Base-by-base conservation (phyloP, 2,329 filamentous ascomycete species). In the Talaromyces sp. region DNA sequence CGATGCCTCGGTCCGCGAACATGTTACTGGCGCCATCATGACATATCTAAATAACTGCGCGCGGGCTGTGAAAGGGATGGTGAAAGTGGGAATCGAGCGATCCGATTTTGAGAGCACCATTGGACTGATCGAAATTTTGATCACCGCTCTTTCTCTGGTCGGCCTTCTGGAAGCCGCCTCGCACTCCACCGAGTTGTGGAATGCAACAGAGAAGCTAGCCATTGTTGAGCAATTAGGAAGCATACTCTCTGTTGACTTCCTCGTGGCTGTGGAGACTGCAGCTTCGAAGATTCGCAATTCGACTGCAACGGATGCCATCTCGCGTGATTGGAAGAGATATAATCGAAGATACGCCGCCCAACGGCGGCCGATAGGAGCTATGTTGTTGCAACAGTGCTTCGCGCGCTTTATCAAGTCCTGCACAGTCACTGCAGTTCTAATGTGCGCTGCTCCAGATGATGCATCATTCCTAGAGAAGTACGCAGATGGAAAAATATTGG, bases 251-350 rank as follows among this genome's bases (percentile, higher is more conserved):
- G 93, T 97, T 72, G 84, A 87, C 7, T 97, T 96, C 74, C 84
- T 97, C 69, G 87, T 96, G 13, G 89, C 91, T 1, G 86, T 98
- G 43, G 95, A 98, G 79, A 92, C 92, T 0, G 91, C 93, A 9
- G 89, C 97, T 65, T 97, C 94, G 9, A 93, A 91, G 9, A 90
- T 98, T 68, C 90, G 94, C 63, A 96, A 96, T 77, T 86, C 89
- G 2, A 88, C 87, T 69, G 85, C 85, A 33, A 81, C 87, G 27
- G 88, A 91, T 68, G 83, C 85, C 57, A 80, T 85, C 33, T 82
- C 91, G 22, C 90, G 88, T 72, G 91, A 97, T 69, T 99, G 95
- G 95, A 96, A 91, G 79, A 88, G 89, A 68, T 92, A 92, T 77
- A 81, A 92, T 64, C 90, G 90, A 52, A 90, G 93, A 67, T 99